These are phyloP conservation scores for Rasamsonia emersonii DNA, from an alignment of 2,329 filamentous ascomycete genomes.

Conservation along the genomic window DNA sequence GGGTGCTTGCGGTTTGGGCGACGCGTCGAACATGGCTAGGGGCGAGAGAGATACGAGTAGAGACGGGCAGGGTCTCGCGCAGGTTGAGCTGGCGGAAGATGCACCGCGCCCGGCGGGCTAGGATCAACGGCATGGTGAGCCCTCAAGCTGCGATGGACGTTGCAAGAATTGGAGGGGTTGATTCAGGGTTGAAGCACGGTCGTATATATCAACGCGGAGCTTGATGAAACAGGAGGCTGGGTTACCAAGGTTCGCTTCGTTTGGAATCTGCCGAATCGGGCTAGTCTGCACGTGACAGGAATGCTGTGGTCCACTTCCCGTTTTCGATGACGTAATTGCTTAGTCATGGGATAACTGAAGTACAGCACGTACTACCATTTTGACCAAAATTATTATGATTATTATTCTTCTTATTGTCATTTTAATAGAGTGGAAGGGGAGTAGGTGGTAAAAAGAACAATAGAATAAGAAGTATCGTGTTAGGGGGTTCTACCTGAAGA, in stretches of 20 bases:
- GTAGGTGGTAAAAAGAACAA: too few relatives aligned
- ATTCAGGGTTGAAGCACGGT: too few relatives aligned
- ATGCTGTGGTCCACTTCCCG: too few relatives aligned
- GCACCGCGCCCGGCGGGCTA: conserved; percentile 22
- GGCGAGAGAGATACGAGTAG: conserved; percentile 18
- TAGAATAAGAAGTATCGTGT: too few relatives aligned
- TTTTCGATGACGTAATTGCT: too few relatives aligned
- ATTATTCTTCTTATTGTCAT: too few relatives aligned
- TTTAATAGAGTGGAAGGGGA: too few relatives aligned
- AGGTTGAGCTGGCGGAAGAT: conserved; percentile 22
- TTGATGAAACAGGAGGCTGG: conserved; percentile 8
- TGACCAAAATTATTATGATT: too few relatives aligned
- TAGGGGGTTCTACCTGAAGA: too few relatives aligned
- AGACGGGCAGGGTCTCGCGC: conserved; percentile 15
- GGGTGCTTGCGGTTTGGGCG: conserved; percentile 13
- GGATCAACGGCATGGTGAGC: conserved; percentile 26
- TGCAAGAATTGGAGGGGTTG: not conserved
- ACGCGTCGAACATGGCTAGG: conserved; percentile 21
- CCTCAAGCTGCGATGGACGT: conserved; percentile 7
- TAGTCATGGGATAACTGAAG: too few relatives aligned
- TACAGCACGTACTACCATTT: too few relatives aligned
- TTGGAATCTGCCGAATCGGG: conserved; percentile 9
- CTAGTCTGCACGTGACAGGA: conserved; percentile 6
- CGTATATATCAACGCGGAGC: too few relatives aligned
- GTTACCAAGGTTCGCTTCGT: conserved; percentile 4